A percentile compares a stretch with the other conserved stretches of the same genome.
These are phyloP conservation scores for Aspergillus luchuensis DNA, from an alignment of 2,329 filamentous ascomycete genomes.

Conservation along the genomic window DNA sequence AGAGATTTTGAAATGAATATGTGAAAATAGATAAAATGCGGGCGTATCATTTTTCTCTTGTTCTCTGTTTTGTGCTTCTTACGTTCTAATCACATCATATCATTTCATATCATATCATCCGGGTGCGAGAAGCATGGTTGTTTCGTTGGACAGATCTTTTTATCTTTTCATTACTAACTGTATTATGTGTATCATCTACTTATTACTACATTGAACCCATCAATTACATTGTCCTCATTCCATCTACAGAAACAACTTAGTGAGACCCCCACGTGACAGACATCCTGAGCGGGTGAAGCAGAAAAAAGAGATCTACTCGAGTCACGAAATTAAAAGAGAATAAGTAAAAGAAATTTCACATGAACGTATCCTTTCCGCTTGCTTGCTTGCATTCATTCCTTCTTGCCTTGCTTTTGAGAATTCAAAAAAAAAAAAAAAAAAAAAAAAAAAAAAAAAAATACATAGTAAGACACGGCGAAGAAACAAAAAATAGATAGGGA, in stretches of 20 bases:
- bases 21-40: slow-evolving; percentile 1
- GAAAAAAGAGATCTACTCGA: background rate
- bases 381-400: background rate
- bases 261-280: background rate
- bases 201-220: background rate
- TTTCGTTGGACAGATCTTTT: background rate
- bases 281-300: background rate
- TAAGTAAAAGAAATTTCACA: slow-evolving; percentile 2
- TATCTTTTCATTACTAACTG: slow-evolving; percentile 5
- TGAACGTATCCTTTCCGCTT: slow-evolving; percentile 8
- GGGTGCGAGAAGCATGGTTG: background rate
- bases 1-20: background rate
- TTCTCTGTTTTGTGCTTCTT: background rate
- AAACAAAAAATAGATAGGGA: background rate
- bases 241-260: too few relatives aligned
- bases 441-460: background rate
- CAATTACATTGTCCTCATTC: too few relatives aligned
- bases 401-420: background rate
- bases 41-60: background rate
- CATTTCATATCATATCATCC: too few relatives aligned
- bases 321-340: background rate
- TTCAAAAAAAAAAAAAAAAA: background rate
- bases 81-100: background rate
- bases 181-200: slow-evolving; percentile 10
- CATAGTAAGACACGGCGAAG: slow-evolving; percentile 1